phyloP scores from a whole-genome alignment of 345 rosid species.

The Pugionium cornutum region DNA sequence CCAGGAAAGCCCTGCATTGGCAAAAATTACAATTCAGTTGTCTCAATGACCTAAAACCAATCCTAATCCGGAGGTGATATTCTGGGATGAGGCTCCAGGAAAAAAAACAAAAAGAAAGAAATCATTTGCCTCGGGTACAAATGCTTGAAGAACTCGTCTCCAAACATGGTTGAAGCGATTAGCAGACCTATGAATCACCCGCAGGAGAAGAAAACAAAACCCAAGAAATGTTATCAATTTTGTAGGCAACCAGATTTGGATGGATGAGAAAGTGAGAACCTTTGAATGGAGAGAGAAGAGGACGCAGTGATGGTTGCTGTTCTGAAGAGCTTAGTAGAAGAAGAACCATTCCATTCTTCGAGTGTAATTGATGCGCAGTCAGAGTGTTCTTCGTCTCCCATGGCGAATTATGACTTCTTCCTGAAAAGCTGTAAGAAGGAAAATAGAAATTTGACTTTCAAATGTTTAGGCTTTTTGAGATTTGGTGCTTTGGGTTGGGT shows the following conservation, averaged over 20 bases:
- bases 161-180: conserved; percentile 68
- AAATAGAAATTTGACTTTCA: too few species aligned
- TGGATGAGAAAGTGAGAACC: conserved; percentile 41
- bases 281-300: conserved; percentile 59
- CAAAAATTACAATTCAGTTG: conserved; percentile 1
- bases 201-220: neutral
- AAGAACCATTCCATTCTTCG: conserved; percentile 85
- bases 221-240: conserved; percentile 8
- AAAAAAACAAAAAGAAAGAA: neutral
- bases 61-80: conserved; percentile 6
- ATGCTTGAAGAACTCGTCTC: conserved; percentile 84
- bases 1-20: conserved; percentile 73
- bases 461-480: too few species aligned
- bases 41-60: neutral
- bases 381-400: conserved; percentile 28
- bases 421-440: too few species aligned
- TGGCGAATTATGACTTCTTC: neutral
- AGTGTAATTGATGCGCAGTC: conserved; percentile 35
- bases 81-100: neutral
- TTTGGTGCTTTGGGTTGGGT: too few species aligned
- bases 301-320: conserved; percentile 64
- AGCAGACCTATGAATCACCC: conserved; percentile 48
- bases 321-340: conserved; percentile 69
- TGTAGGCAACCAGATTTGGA: conserved; percentile 9
- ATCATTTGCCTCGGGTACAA: conserved; percentile 81